Evolutionary conservation across 2,329 filamentous ascomycete genomes (phyloP), one percentile per base, ranked within the genome.

Genomic region (Sporothrix pallida): DNA sequence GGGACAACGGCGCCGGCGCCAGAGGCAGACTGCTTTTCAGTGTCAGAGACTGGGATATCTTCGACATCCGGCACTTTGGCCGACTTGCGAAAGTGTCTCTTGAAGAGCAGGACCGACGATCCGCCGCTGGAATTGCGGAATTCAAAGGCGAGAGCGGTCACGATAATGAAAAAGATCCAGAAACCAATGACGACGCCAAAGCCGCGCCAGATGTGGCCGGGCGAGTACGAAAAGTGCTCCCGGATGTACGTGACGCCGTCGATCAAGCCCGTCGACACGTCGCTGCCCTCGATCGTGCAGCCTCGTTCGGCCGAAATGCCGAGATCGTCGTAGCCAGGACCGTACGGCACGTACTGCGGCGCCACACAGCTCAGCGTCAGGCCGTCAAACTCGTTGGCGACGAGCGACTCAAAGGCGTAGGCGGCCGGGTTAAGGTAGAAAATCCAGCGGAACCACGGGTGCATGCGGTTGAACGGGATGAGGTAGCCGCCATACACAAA

Each of bases 151-250:
- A 89, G 88, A 76, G 90, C 88, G 89, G 74, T 76, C 2, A 74
- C 26, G 9, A 10, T 10, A 15, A 75, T 73, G 2, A 74, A 75
- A 78, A 89, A 86, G 20, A 88, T 5, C 78, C 87, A 86, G 79
- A 93, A 96, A 0, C 91, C 93, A 77, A 95, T 9, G 1, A 96
- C 82, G 3, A 95, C 90, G 46, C 91, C 93, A 78, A 93, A 94
- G 79, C 95, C 94, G 3, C 93, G 89, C 91, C 91, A 93, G 8
- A 91, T 82, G 77, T 93, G 87, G 0, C 83, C 81, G 1, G 86
- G 82, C 4, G 81, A 83, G 78, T 92, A 93, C 2, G 15, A 7
- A 76, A 88, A 91, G 3, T 81, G 83, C 2, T 84, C 81, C 52
- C 79, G 79, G 73, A 91, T 83, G 77, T 90, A 93, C 13, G 79